These are phyloP conservation scores for Silene noctiflora DNA, from an alignment of 179 eudicot species.

Conservation along the genomic window DNA sequence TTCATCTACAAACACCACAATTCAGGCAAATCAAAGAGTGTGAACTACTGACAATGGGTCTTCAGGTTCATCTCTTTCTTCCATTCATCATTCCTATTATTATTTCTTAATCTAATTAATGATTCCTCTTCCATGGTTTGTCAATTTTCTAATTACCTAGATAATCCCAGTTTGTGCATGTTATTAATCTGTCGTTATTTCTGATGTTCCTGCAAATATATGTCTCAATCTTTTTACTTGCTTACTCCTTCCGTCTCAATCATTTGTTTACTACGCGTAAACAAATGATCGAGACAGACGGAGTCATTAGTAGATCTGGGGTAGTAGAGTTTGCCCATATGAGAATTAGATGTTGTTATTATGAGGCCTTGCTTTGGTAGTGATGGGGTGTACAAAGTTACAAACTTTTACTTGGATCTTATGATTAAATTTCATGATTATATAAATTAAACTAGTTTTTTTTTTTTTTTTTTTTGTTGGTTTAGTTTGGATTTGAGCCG, in stretches of 20 bases:
- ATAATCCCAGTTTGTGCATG: not conserved
- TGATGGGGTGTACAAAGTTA: not conserved
- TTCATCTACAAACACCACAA: not conserved
- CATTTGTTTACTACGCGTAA: not conserved
- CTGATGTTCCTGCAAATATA: not conserved
- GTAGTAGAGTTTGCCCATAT: not conserved
- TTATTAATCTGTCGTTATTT: not conserved
- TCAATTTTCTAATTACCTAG: not conserved
- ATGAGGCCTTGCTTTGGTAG: no score
- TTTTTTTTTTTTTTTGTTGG: no score
- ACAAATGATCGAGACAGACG: no score
- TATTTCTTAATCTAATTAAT: no score
- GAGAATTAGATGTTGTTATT: not conserved
- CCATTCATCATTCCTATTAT: not conserved
- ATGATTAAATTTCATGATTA: not conserved
- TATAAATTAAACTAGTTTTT: no score
- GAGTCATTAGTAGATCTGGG: slow-evolving; percentile 13
- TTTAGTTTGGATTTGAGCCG: no score
- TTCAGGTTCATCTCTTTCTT: not conserved
- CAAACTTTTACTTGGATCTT: not conserved
- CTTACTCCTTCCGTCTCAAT: not conserved
- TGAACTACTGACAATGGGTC: not conserved
- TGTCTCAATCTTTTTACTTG: no score
- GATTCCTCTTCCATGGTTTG: not conserved
- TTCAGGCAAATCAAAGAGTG: not conserved